These are phyloP conservation scores for Erythrobasidium yunnanense DNA, from an alignment of 768 basidiomycete genomes.

Conservation along the genomic window DNA sequence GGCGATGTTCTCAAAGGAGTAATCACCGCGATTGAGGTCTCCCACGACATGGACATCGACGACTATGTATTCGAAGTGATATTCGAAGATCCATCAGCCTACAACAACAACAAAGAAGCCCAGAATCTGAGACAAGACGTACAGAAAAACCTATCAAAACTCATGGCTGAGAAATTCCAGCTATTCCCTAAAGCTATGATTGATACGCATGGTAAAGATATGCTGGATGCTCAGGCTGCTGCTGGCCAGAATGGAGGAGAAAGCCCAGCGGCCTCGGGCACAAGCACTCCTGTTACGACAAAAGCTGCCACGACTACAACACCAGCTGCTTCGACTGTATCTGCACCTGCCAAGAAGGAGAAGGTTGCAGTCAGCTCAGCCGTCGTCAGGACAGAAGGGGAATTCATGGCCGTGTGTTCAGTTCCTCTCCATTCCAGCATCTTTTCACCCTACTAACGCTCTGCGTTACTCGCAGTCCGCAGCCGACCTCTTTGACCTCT, in stretches of 20 bases:
- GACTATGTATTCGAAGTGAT: conserved; percentile 36
- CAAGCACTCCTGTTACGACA: conserved; percentile 26
- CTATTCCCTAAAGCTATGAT: conserved; percentile 37
- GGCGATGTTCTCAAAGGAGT: conserved; percentile 25
- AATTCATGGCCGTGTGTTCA: conserved; percentile 31
- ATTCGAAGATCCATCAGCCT: conserved; percentile 23
- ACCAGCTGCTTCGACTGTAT: background rate
- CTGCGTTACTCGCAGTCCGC: conserved; percentile 29
- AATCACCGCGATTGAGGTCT: conserved; percentile 34
- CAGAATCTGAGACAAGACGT: conserved; percentile 30
- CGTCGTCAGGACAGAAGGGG: conserved; percentile 30
- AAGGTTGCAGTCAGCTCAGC: conserved; percentile 26
- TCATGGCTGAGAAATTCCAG: conserved; percentile 34
- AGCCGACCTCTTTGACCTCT: conserved; percentile 34
- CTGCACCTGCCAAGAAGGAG: too few relatives aligned
- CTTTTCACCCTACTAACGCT: background rate
- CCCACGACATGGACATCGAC: conserved; percentile 39
- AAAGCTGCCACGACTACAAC: conserved; percentile 7
- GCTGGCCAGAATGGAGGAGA: too few relatives aligned
- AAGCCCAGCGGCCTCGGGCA: conserved; percentile 21
- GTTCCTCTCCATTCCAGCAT: background rate
- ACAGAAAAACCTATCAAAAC: conserved; percentile 33
- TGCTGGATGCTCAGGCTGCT: conserved; percentile 29
- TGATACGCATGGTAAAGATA: conserved; percentile 36
- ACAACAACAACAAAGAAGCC: conserved; percentile 31